phyloP scores from a whole-genome alignment of 371 early-diverging fungal genomes.

The Capillidium heterosporum region DNA sequence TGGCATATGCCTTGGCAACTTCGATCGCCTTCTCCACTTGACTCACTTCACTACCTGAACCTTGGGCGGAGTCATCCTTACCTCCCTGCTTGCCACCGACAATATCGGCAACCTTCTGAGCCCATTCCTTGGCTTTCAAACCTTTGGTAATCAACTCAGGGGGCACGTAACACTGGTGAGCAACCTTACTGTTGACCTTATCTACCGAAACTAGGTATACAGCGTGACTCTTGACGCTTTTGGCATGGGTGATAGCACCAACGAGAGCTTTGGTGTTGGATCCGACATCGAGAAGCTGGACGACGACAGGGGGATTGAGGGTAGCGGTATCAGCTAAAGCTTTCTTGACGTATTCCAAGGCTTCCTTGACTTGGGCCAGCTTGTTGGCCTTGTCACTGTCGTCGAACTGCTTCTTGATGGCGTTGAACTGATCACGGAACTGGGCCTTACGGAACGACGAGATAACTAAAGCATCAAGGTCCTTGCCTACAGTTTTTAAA shows the following conservation, averaged over 20 bases:
- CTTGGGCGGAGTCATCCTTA: slow-evolving; percentile 72
- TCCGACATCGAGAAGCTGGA: slow-evolving; percentile 42
- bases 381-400: slow-evolving; percentile 82
- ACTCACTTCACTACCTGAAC: slow-evolving; percentile 42
- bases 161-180: slow-evolving; percentile 70
- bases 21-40: slow-evolving; percentile 52
- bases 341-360: slow-evolving; percentile 54
- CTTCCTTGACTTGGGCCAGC: slow-evolving; percentile 56
- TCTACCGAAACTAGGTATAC: slow-evolving; percentile 69
- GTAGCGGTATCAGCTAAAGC: slow-evolving; percentile 57
- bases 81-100: slow-evolving; percentile 87
- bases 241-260: slow-evolving; percentile 58
- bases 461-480: slow-evolving; percentile 58
- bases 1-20: slow-evolving; percentile 56
- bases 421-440: slow-evolving; percentile 45
- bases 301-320: slow-evolving; percentile 18
- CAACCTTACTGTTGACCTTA: slow-evolving; percentile 39
- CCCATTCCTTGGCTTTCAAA: slow-evolving; percentile 84
- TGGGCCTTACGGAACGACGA: slow-evolving; percentile 63
- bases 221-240: slow-evolving; percentile 61
- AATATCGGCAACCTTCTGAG: slow-evolving; percentile 49
- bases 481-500: slow-evolving; percentile 60
- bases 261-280: slow-evolving; percentile 53
- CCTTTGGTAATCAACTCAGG: slow-evolving; percentile 39
- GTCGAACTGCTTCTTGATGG: slow-evolving; percentile 59